Conservation (phyloP, 2,329 filamentous ascomycete genomes). For the Lachnellula occidentalis region DNA sequence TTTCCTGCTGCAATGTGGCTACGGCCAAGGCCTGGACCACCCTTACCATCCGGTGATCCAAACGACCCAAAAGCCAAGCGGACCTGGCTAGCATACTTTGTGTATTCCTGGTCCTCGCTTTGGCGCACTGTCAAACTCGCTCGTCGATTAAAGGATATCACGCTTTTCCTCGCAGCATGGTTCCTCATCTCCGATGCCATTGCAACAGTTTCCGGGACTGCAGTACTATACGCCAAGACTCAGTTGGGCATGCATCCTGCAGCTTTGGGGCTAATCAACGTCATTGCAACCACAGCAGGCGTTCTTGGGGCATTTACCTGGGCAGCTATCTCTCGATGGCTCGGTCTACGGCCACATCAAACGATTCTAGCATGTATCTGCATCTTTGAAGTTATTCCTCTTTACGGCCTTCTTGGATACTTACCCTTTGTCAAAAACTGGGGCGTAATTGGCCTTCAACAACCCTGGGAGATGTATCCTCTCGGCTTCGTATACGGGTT, state of each 20-base stretch:
- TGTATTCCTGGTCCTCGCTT: slow-evolving; percentile 80
- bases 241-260: slow-evolving; percentile 84
- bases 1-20: slow-evolving; percentile 85
- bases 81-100: slow-evolving; percentile 66
- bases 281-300: slow-evolving; percentile 80
- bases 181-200: slow-evolving; percentile 92
- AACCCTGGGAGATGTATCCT: slow-evolving; percentile 95
- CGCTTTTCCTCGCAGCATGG: slow-evolving; percentile 82
- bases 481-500: slow-evolving; percentile 87
- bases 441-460: slow-evolving; percentile 77
- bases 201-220: slow-evolving; percentile 89
- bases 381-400: slow-evolving; percentile 84
- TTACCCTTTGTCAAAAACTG: slow-evolving; percentile 71
- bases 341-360: slow-evolving; percentile 70
- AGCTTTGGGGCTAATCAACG: slow-evolving; percentile 85
- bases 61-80: slow-evolving; percentile 30
- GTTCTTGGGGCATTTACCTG: slow-evolving; percentile 87
- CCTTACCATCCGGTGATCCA: slow-evolving; percentile 44
- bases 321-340: slow-evolving; percentile 67
- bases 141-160: slow-evolving; percentile 63
- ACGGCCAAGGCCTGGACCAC: slow-evolving; percentile 81
- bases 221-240: slow-evolving; percentile 93
- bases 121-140: slow-evolving; percentile 75
- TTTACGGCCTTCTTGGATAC: slow-evolving; percentile 87
- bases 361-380: slow-evolving; percentile 90